These are phyloP conservation scores for Suillus placidus DNA, from an alignment of 768 basidiomycete species.

Conservation along the genomic window DNA sequence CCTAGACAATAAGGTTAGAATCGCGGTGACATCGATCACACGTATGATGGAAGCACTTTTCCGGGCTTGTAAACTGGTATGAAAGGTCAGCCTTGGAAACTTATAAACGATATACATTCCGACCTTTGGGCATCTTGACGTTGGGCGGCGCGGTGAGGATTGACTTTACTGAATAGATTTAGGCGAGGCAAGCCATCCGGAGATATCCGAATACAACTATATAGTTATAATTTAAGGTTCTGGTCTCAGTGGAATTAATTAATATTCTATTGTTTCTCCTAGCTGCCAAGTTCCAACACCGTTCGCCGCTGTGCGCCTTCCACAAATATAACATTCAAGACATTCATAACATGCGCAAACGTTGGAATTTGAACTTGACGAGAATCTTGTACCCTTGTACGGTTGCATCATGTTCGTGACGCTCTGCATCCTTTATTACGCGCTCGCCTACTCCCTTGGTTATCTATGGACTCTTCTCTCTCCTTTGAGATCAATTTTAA, in stretches of 20 bases:
- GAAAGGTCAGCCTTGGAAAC: constrained; percentile 19
- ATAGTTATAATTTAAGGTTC: constrained; percentile 27
- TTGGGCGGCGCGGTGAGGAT: constrained; percentile 32
- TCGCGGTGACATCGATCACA: constrained; percentile 3
- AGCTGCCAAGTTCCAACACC: background rate
- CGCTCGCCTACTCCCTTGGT: background rate
- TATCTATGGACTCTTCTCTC: background rate
- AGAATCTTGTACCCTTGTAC: background rate
- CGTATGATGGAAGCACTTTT: constrained; percentile 57
- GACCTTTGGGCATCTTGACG: constrained; percentile 49
- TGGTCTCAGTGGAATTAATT: constrained; percentile 1
- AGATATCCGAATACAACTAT: constrained; percentile 30
- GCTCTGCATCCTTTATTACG: background rate
- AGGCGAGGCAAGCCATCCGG: constrained; percentile 39
- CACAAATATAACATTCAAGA: background rate
- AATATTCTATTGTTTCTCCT: background rate
- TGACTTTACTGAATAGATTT: constrained; percentile 21
- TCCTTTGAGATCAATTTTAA: background rate
- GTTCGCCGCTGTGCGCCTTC: background rate
- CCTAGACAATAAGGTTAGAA: constrained; percentile 44
- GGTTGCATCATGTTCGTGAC: background rate
- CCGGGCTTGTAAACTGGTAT: constrained; percentile 88
- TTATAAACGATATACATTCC: constrained; percentile 11
- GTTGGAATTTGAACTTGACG: background rate
- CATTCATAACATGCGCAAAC: background rate